Conservation (phyloP, 2,329 filamentous ascomycete species). For the Penicillium sclerotigenum region DNA sequence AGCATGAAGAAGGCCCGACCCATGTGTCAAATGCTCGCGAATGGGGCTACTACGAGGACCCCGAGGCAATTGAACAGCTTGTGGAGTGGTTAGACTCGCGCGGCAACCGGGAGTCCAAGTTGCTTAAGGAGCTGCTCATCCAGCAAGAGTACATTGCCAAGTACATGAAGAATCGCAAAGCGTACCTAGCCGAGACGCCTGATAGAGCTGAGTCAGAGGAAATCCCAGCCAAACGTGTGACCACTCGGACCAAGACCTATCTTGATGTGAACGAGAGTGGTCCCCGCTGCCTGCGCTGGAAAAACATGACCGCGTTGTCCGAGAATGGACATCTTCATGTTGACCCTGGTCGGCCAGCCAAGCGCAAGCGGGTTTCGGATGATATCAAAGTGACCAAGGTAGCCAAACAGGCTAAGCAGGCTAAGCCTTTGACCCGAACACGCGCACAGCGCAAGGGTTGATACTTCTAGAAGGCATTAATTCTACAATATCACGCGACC, state of each 20-base stretch:
- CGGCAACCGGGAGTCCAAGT: constrained; percentile 78
- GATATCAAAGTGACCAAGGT: constrained; percentile 40
- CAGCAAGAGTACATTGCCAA: constrained; percentile 73
- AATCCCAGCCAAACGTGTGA: constrained; percentile 52
- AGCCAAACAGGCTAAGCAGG: constrained; percentile 48
- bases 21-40: constrained; percentile 72
- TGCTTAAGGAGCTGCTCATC: constrained; percentile 78
- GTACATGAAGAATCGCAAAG: constrained; percentile 76
- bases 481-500: constrained; percentile 14
- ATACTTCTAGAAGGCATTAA: neutral
- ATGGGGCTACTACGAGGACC: constrained; percentile 89
- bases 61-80: constrained; percentile 71
- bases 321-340: constrained; percentile 60
- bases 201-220: constrained; percentile 50
- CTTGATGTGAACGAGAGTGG: constrained; percentile 53
- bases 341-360: constrained; percentile 54
- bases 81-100: constrained; percentile 85
- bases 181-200: constrained; percentile 61
- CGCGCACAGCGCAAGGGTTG: constrained; percentile 38
- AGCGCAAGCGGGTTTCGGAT: constrained; percentile 47
- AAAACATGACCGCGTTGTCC: constrained; percentile 59
- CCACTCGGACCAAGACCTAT: constrained; percentile 61
- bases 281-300: constrained; percentile 60
- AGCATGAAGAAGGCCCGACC: constrained; percentile 77
- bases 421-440: constrained; percentile 51